Percentiles rank a stretch among this genome's conserved stretches.
phyloP scores from a whole-genome alignment of 2,329 filamentous ascomycete genomes.

The Phaeoacremonium minimum region DNA sequence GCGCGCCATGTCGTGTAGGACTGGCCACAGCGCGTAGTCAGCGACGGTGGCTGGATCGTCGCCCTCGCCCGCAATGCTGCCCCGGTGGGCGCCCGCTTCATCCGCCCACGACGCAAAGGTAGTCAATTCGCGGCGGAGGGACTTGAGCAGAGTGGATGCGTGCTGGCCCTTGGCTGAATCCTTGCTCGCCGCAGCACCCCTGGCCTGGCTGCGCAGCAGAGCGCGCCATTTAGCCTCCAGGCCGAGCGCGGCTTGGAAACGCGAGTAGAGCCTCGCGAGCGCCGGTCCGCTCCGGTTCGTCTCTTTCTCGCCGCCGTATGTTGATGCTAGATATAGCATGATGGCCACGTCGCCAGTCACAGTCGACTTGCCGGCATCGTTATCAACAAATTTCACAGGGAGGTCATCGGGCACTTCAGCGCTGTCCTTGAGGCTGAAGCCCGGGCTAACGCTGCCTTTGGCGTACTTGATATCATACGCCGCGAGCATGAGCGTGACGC shows the following conservation, averaged over 20 bases:
- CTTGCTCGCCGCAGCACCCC: not conserved
- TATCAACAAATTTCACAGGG: constrained; percentile 50
- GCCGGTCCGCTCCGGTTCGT: constrained; percentile 16
- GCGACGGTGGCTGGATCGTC: constrained; percentile 33
- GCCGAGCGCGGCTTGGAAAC: constrained; percentile 35
- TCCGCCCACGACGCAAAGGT: constrained; percentile 33
- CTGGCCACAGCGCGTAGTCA: constrained; percentile 56
- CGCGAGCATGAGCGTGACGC: constrained; percentile 45
- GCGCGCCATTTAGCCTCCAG: constrained; percentile 31
- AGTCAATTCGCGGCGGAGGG: constrained; percentile 26
- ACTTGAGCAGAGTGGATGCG: constrained; percentile 8
- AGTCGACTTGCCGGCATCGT: constrained; percentile 40
- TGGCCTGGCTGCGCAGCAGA: constrained; percentile 3
- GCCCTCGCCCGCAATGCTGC: constrained; percentile 31
- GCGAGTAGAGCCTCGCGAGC: constrained; percentile 29
- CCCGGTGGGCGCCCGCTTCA: constrained; percentile 18
- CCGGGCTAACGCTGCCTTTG: constrained; percentile 33
- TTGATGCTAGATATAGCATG: constrained; percentile 57
- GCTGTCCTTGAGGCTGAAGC: constrained; percentile 19
- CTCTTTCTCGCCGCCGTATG: constrained; percentile 28
- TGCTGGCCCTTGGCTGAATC: not conserved
- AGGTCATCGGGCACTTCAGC: constrained; percentile 13
- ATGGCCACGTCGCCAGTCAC: constrained; percentile 48
- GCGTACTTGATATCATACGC: constrained; percentile 42
- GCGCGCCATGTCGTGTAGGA: constrained; percentile 40